phyloP scores from a whole-genome alignment of 805 yeast genomes.

The Lipomyces chichibuensis region DNA sequence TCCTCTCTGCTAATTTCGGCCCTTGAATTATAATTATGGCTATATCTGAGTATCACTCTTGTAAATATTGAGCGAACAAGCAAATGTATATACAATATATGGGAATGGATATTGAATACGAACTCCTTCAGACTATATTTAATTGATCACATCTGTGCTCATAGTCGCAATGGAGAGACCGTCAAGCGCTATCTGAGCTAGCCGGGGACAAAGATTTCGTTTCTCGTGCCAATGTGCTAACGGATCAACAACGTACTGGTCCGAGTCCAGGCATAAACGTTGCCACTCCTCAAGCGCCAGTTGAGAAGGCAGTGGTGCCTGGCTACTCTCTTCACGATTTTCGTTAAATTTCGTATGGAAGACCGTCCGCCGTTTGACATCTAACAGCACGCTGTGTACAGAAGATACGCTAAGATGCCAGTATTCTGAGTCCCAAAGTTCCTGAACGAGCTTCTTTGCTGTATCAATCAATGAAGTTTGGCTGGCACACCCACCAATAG shows the following conservation, averaged over 20 bases:
- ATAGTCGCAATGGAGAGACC: neutral
- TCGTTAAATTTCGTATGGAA: neutral
- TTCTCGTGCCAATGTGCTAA: neutral
- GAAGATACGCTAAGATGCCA: neutral
- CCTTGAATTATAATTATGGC: neutral
- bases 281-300: neutral
- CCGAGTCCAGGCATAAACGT: neutral
- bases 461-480: neutral
- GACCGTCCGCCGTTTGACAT: slow-evolving; percentile 1
- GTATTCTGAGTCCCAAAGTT: neutral
- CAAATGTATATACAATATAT: neutral
- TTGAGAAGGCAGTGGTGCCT: neutral
- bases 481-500: neutral
- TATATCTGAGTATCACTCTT: neutral
- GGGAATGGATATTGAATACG: neutral
- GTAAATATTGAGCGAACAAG: neutral
- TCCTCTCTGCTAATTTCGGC: neutral
- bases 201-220: neutral
- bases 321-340: slow-evolving; percentile 1
- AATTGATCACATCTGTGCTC: no score
- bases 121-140: no score
- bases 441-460: slow-evolving; percentile 5
- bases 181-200: slow-evolving; percentile 1
- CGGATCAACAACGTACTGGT: slow-evolving; percentile 1
- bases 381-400: neutral